Percentiles rank a stretch among this genome's conserved stretches.
Conservation (phyloP, 106 monocot genomes). For the Acorus calamus region DNA sequence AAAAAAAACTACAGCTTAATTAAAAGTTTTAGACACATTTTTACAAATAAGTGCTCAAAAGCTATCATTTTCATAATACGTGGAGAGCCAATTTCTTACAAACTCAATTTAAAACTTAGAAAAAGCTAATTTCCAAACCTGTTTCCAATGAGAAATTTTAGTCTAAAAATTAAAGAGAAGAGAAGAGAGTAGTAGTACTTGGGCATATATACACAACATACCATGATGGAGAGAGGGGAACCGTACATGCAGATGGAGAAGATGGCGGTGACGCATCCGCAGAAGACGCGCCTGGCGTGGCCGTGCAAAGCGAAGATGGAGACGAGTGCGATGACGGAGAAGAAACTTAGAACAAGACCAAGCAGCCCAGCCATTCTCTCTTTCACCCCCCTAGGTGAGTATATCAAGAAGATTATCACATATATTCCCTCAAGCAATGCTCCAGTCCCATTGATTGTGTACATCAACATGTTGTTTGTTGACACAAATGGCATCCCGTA, state of each 20-base stretch:
- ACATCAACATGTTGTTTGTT: conserved; percentile 58
- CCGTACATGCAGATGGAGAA: conserved; percentile 86
- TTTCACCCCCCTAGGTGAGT: conserved; percentile 29
- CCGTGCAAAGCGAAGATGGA: conserved; percentile 62
- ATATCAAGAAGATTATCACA: conserved; percentile 54
- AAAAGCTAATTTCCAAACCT: too few relatives aligned
- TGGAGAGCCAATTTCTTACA: too few relatives aligned
- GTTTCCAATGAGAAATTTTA: too few relatives aligned
- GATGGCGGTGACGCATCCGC: conserved; percentile 49
- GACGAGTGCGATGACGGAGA: conserved; percentile 37
- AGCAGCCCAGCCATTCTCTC: conserved; percentile 34
- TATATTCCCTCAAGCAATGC: conserved; percentile 46
- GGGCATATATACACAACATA: conserved; percentile 6
- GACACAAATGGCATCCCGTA: conserved; percentile 80
- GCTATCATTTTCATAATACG: too few relatives aligned
- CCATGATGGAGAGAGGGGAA: conserved; percentile 80
- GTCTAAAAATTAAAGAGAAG: too few relatives aligned
- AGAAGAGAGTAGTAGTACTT: too few relatives aligned
- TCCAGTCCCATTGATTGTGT: conserved; percentile 62
- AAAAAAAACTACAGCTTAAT: too few relatives aligned
- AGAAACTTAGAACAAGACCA: conserved; percentile 24
- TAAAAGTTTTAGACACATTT: too few relatives aligned
- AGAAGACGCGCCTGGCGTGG: conserved; percentile 44
- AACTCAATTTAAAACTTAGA: too few relatives aligned
- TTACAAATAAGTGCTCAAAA: too few relatives aligned